A percentile compares a stretch with the other conserved stretches of the same genome.
These are phyloP conservation scores for Nannochloropsis oceanica DNA, from an alignment of 108 stramenopile species.

Conservation along the genomic window DNA sequence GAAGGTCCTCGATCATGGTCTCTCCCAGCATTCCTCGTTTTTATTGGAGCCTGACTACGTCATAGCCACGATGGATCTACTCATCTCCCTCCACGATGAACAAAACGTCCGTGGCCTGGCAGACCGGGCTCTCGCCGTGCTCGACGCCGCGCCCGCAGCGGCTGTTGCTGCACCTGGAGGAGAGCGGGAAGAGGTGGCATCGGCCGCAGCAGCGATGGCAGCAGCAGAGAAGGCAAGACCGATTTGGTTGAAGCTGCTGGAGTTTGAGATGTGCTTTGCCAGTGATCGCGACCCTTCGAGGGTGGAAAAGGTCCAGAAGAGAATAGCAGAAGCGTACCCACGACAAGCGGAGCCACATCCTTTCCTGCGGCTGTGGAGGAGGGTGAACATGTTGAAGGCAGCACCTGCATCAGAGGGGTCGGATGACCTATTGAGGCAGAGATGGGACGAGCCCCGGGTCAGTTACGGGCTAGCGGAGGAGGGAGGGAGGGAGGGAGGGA, in stretches of 20 bases:
- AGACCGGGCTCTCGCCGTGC: background rate
- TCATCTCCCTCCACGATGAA: background rate
- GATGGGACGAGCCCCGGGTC: background rate
- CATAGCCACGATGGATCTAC: background rate
- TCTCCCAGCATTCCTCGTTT: conserved; percentile 6
- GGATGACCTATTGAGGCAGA: background rate
- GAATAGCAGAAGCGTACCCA: background rate
- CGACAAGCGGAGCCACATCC: background rate
- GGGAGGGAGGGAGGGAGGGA: background rate
- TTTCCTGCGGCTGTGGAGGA: background rate
- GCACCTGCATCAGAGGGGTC: background rate
- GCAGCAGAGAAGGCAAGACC: background rate
- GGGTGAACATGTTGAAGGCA: background rate
- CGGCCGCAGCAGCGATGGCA: background rate
- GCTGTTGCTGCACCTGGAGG: background rate
- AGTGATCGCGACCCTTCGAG: background rate
- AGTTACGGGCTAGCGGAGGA: background rate
- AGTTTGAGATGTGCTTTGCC: background rate
- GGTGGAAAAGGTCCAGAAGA: background rate
- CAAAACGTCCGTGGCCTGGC: background rate
- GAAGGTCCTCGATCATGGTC: conserved; percentile 8
- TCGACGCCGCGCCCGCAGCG: background rate
- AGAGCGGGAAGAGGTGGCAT: background rate
- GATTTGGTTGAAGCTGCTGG: background rate
- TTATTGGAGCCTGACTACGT: conserved; percentile 22